Conservation (phyloP, 75 land plant genomes). For the Ceratopteris richardii region DNA sequence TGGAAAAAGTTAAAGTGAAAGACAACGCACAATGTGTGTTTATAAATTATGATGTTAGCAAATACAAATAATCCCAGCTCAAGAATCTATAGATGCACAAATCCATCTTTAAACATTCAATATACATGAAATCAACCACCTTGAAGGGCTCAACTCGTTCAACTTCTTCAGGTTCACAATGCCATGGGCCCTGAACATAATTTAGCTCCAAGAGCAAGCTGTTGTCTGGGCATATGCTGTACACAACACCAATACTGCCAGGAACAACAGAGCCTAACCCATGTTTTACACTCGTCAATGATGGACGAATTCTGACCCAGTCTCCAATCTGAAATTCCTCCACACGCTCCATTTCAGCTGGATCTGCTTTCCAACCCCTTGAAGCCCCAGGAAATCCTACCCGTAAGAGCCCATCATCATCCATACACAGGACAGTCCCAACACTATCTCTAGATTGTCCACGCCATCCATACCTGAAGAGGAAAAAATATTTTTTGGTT, state of each 20-base stretch:
- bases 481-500: not conserved
- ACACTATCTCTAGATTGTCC: slow-evolving; percentile 86
- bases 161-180: slow-evolving; percentile 94
- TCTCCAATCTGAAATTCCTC: slow-evolving; percentile 96
- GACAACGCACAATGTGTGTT: no score
- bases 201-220: slow-evolving; percentile 69
- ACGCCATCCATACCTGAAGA: slow-evolving; percentile 83
- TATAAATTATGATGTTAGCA: no score
- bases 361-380: slow-evolving; percentile 97
- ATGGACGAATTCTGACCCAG: slow-evolving; percentile 85
- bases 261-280: slow-evolving; percentile 84
- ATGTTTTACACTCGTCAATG: slow-evolving; percentile 83
- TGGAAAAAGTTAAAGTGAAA: no score
- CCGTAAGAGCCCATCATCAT: slow-evolving; percentile 88
- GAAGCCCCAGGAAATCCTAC: slow-evolving; percentile 97
- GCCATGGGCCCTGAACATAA: slow-evolving; percentile 81
- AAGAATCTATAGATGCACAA: no score
- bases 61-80: no score
- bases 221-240: slow-evolving; percentile 76
- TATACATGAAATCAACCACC: not conserved
- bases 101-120: no score
- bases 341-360: slow-evolving; percentile 95
- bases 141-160: slow-evolving; percentile 83
- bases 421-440: slow-evolving; percentile 88
- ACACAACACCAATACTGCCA: slow-evolving; percentile 90